Evolutionary conservation across 306 rosid species (phyloP).

Genomic region (Inga laurina): DNA sequence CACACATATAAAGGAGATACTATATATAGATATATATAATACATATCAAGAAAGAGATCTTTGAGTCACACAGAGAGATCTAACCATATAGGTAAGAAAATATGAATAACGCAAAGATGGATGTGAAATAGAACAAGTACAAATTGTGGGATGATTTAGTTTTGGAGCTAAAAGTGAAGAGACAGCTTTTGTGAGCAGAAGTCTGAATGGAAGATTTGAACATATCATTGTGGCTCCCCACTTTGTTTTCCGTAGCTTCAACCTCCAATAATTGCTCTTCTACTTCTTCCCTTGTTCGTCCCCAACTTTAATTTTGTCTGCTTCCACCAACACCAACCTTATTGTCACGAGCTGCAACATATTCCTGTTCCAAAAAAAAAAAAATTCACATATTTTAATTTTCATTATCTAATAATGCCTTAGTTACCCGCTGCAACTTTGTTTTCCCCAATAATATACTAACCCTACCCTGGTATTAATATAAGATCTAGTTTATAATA

Average conservation of each 20-base stretch:
- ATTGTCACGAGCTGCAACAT: slow-evolving; percentile 54
- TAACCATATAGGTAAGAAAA: neutral
- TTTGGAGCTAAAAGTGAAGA: neutral
- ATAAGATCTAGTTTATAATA: too few relatives aligned
- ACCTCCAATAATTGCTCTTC: slow-evolving; percentile 42
- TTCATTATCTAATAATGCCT: neutral
- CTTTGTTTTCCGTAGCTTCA: slow-evolving; percentile 27
- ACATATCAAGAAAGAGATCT: neutral
- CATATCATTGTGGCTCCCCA: slow-evolving; percentile 34
- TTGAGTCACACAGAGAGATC: neutral
- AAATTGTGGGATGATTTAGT: neutral
- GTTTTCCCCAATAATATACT: neutral
- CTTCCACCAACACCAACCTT: slow-evolving; percentile 44
- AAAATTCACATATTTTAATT: neutral
- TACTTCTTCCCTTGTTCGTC: slow-evolving; percentile 38
- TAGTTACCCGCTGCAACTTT: neutral
- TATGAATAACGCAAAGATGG: neutral
- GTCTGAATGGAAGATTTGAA: slow-evolving; percentile 39
- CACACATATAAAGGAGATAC: too few relatives aligned
- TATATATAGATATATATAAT: too few relatives aligned
- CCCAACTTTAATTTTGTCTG: slow-evolving; percentile 40
- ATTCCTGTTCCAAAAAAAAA: slow-evolving; percentile 42
- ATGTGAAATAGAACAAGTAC: slow-evolving; percentile 1
- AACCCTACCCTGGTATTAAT: too few relatives aligned
- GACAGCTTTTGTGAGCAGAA: neutral